Conservation (phyloP, 2,329 filamentous ascomycete species). For the Xylariales sp. region DNA sequence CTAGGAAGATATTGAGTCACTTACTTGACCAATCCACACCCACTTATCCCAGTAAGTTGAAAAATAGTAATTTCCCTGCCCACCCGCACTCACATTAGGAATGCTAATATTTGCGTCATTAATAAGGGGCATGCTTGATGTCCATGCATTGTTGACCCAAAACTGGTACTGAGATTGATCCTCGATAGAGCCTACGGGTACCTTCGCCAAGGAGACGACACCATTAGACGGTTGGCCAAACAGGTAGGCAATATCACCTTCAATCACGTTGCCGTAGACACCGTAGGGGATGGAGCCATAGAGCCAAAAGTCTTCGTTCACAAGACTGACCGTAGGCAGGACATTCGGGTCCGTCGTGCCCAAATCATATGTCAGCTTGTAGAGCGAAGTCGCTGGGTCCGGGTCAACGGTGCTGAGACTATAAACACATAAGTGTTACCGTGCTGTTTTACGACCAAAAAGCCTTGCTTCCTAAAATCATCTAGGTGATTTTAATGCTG, state of each 20-base stretch:
- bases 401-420: slow-evolving; percentile 36
- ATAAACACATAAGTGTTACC: slow-evolving; percentile 17
- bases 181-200: slow-evolving; percentile 39
- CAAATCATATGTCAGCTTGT: slow-evolving; percentile 40
- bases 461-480: neutral
- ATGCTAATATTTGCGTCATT: slow-evolving; percentile 24
- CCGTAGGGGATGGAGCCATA: slow-evolving; percentile 40
- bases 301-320: slow-evolving; percentile 42
- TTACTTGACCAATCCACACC: slow-evolving; percentile 42
- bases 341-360: slow-evolving; percentile 29
- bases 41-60: slow-evolving; percentile 34
- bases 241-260: slow-evolving; percentile 40
- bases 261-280: slow-evolving; percentile 41
- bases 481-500: neutral
- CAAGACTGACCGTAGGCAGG: slow-evolving; percentile 39
- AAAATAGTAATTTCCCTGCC: slow-evolving; percentile 42
- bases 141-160: slow-evolving; percentile 36
- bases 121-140: slow-evolving; percentile 21
- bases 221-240: slow-evolving; percentile 39
- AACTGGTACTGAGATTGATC: slow-evolving; percentile 40
- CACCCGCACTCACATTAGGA: slow-evolving; percentile 34
- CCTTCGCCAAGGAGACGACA: slow-evolving; percentile 38
- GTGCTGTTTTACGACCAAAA: neutral
- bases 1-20: neutral
- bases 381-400: slow-evolving; percentile 42